Base-by-base conservation (phyloP, 140 eudicot species). In the Erigeron philadelphicus region DNA sequence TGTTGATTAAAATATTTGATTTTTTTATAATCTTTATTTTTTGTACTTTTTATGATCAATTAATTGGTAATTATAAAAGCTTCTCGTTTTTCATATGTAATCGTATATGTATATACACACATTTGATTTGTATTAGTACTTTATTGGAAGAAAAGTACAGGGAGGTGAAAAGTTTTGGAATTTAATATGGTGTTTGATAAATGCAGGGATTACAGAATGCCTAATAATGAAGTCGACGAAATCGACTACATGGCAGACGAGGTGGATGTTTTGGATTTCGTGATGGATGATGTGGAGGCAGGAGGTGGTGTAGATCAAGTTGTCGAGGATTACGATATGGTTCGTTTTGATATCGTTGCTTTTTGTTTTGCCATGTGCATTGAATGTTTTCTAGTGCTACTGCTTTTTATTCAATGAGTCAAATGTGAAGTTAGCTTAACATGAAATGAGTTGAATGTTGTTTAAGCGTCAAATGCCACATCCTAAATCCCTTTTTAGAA, bases 321-420 rank as follows among this genome's bases (percentile, higher is more conserved):
- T 72, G 81, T 79, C 61, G 88, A 89, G 58, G 95, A 84, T 71
- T 80, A 86, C 74, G 94, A 89, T 8, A 78, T 82, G 90, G 96
- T 89, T 74, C 69, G 89, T 79, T 23, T 61, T 46, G 15, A 43
- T 47, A 47, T 55, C 13, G 41, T 52, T 64, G 38, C 42, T 35
- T 61, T 15, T 66, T 12, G 1, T 11, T 1, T 19, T 48, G 58
- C 11, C 25, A 19, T 18, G 40, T 53, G 17, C 31, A 47, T 61
- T 19, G 15, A 61, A 12, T 64, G 1, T 41, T 0, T 43, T 50
- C 10, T 52, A 3, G 12, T 2, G 38, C 15, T 64, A 7, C 8
- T 31, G 38, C 38, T 31, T 31, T 2, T 4, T 2, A 2, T 15
- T 6, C 17, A 10, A 15, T 64, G 41, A 38, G 69, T 3, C 31